Conservation (phyloP, 371 early-diverging fungal species). For the Rhizomucor miehei region DNA sequence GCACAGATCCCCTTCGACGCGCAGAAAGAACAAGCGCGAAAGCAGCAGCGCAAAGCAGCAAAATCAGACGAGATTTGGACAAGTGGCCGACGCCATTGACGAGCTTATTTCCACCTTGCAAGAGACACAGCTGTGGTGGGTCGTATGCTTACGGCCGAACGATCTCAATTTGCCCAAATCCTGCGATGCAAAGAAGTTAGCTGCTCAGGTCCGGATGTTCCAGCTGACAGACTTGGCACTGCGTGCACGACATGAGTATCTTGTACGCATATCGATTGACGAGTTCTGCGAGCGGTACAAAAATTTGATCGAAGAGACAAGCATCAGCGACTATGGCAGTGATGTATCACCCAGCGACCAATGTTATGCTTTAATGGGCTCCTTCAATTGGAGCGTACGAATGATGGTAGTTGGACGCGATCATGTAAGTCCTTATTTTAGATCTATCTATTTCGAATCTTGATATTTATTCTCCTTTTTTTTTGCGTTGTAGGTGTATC, state of each 20-base stretch:
- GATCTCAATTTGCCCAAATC: slow-evolving; percentile 55
- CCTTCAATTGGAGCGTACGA: slow-evolving; percentile 9
- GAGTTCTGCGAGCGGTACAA: slow-evolving; percentile 70
- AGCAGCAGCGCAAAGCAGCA: neutral
- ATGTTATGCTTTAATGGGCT: slow-evolving; percentile 10
- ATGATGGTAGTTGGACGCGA: slow-evolving; percentile 15
- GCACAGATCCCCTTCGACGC: slow-evolving; percentile 31
- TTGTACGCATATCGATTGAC: slow-evolving; percentile 41
- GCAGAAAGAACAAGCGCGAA: slow-evolving; percentile 8
- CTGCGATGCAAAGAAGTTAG: slow-evolving; percentile 49
- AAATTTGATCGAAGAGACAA: slow-evolving; percentile 35
- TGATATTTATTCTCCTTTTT: neutral
- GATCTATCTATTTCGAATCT: neutral
- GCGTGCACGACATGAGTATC: slow-evolving; percentile 54
- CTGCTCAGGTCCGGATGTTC: slow-evolving; percentile 49
- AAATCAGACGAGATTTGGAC: slow-evolving; percentile 32
- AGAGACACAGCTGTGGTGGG: slow-evolving; percentile 82
- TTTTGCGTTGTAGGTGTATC: slow-evolving; percentile 39
- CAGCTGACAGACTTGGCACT: slow-evolving; percentile 50
- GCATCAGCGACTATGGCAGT: slow-evolving; percentile 12
- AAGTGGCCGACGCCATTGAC: slow-evolving; percentile 50
- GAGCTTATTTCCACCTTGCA: slow-evolving; percentile 71
- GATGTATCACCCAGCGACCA: slow-evolving; percentile 7
- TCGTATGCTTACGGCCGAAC: slow-evolving; percentile 77
- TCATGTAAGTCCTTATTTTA: slow-evolving; percentile 11